Evolutionary conservation across 163 green algal species (phyloP), one percentile per base, ranked within the genome.

Genomic region (Scenedesmus sp.): DNA sequence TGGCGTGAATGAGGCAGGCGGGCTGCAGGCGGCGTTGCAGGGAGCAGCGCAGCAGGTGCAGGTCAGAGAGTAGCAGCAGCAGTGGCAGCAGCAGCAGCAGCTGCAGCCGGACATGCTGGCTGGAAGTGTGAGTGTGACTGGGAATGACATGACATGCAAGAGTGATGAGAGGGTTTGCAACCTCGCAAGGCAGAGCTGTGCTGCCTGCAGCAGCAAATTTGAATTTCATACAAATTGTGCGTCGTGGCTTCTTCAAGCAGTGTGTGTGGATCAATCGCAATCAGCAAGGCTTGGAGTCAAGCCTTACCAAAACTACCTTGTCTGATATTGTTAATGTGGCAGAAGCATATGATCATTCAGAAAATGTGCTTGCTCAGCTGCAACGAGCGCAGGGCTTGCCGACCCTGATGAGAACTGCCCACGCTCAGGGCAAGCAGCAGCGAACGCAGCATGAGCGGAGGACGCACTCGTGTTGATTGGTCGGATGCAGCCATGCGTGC

Each of bases 401-500:
- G 4, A 13, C 2, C 70, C 3, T 8, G 70, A 52, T 79, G 70
- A 6, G 34, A 46, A 46, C 34, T 46, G 34, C 34, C 34, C 34
- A 46, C 34, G 34, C 70, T 46, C 46, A 23, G 4, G 13, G 70
- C 70, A 52, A 79, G 70, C 70, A 79, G 70, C 13, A 79, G 23
- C 46, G 23, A 52, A 52, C 70, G 70, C 70, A 79, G 70, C 23
- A 79, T 79, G 70, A 79, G 70, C 5, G 70, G 70, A 79, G 70
- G 70, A 23, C 70, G 70, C 70, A 79, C 70, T 79, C 70, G 70
- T 12, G 70, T 64, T 34, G 84, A 66, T 15, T 89, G 84, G 84
- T 81, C 84, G 26, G 84, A 79, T 34, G 84, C 84, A 77, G 84
- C 84, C 20, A 70, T 52, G n/a, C 73, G 62, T 18, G 84, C 84